phyloP scores from a whole-genome alignment of 345 rosid species.

The Toxicodendron radicans region DNA sequence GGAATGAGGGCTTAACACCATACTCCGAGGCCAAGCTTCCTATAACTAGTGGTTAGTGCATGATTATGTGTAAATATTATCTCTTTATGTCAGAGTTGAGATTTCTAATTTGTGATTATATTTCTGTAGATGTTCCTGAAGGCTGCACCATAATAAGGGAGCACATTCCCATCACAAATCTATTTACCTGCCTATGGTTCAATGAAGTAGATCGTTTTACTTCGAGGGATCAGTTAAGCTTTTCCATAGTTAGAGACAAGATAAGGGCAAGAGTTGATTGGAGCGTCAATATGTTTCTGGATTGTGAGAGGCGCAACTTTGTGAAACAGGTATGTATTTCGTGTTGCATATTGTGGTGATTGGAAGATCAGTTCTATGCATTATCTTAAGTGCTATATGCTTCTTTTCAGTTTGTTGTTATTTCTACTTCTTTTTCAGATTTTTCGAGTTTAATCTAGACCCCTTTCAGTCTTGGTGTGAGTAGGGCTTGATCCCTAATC shows the following conservation, averaged over 20 bases:
- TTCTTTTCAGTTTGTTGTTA: background rate
- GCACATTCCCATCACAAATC: conserved; percentile 76
- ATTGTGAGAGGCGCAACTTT: conserved; percentile 91
- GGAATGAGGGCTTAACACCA: conserved; percentile 78
- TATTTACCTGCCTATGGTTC: conserved; percentile 91
- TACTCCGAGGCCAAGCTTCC: conserved; percentile 78
- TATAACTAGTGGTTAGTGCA: conserved; percentile 72
- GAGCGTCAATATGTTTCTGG: conserved; percentile 78
- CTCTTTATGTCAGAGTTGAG: background rate
- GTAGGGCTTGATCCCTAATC: too few relatives aligned
- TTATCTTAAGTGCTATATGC: background rate
- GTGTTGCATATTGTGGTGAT: conserved; percentile 8
- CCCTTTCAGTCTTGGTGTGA: too few relatives aligned
- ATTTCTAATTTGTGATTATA: conserved; percentile 16
- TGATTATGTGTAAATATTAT: conserved; percentile 6
- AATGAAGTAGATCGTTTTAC: conserved; percentile 93
- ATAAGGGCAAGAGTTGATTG: conserved; percentile 65
- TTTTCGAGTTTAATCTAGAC: background rate
- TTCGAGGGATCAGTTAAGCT: conserved; percentile 88
- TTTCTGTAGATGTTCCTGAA: conserved; percentile 86
- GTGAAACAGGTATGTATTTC: conserved; percentile 67
- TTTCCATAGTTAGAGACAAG: conserved; percentile 83
- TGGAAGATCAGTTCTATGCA: background rate
- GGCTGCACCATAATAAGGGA: conserved; percentile 86
- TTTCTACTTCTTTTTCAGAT: too few relatives aligned